Evolutionary conservation across 2,329 filamentous ascomycete species (phyloP), one percentile per base, ranked within the genome.

Genomic region (Phialophora macrospora): DNA sequence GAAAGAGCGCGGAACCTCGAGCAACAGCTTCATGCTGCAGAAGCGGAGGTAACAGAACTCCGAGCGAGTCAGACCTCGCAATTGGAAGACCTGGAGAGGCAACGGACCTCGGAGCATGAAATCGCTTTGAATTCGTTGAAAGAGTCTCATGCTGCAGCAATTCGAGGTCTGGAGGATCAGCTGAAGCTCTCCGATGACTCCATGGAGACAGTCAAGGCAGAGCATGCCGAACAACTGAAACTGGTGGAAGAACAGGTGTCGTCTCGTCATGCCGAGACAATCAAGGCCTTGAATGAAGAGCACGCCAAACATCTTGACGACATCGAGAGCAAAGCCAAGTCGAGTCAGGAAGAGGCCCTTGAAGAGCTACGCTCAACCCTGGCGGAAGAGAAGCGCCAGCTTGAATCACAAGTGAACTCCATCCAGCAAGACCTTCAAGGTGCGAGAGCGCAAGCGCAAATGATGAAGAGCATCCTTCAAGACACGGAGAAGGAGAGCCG

Each of bases 401-500:
- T 75, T n/a, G 77, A 79, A 38, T 74, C 78, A 12, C 73, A 74
- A 38, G 70, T 71, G 20, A 74, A 71, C 34, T 74, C 76, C 8
- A 74, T 76, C 11, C 75, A 77, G 60, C 71, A 74, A 12, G 73
- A 70, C 46, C 54, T 70, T 17, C 66, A 70, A 17, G 63, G 55
- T 5, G 64, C 66, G 4, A 54, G 60, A 51, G 64, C 68, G 32
- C 68, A 70, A 41, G 22, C 68, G n/a, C 66, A 68, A 41, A 70
- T 54, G 58, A 41, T 70, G 55, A 70, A 68, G 56, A 60, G 64
- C 8, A 68, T 70, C 38, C 48, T 70, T n/a, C 54, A 65, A 34
- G 61, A 62, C 22, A 60, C 64, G 26, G 64, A 68, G 32, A 64
- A 60, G 30, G 66, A 68, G n/a, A 24, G 38, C 55, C 52, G 60